A percentile compares a stretch with the other conserved stretches of the same genome.
These are phyloP conservation scores for Saturnispora dispora DNA, from an alignment of 805 yeast species.

Conservation along the genomic window DNA sequence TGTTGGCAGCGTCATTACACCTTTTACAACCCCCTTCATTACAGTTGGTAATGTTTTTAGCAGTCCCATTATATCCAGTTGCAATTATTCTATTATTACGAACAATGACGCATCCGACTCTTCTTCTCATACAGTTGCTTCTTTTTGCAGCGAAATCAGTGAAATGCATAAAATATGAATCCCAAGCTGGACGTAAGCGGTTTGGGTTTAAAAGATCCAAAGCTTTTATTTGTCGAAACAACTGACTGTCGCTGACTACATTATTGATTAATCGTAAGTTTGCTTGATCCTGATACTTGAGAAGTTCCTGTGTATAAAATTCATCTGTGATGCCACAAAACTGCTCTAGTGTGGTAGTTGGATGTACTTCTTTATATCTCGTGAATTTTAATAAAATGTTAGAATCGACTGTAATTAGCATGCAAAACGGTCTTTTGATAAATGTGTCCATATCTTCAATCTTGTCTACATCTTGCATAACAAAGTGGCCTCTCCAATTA, in stretches of 20 bases:
- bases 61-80: conserved; percentile 98
- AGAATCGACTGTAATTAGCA: conserved; percentile 72
- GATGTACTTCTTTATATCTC: conserved; percentile 19
- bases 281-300: conserved; percentile 32
- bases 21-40: conserved; percentile 93
- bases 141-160: conserved; percentile 90
- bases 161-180: conserved; percentile 85
- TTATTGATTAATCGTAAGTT: conserved; percentile 51
- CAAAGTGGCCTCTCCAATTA: conserved; percentile 57
- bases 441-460: conserved; percentile 36
- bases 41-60: conserved; percentile 78
- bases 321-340: conserved; percentile 11
- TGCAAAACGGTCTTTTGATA: conserved; percentile 71
- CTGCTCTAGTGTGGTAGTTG: conserved; percentile 8
- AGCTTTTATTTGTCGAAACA: conserved; percentile 31
- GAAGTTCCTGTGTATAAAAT: conserved; percentile 21
- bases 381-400: conserved; percentile 43
- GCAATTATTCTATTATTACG: conserved; percentile 80
- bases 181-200: conserved; percentile 89
- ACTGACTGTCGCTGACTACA: conserved; percentile 25
- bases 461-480: conserved; percentile 41
- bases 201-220: conserved; percentile 40
- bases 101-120: conserved; percentile 94
- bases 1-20: conserved; percentile 58
- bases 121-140: conserved; percentile 92